Evolutionary conservation across 2,329 filamentous ascomycete genomes (phyloP), one percentile per base, ranked within the genome.

Genomic region (Xylariaceae sp.): DNA sequence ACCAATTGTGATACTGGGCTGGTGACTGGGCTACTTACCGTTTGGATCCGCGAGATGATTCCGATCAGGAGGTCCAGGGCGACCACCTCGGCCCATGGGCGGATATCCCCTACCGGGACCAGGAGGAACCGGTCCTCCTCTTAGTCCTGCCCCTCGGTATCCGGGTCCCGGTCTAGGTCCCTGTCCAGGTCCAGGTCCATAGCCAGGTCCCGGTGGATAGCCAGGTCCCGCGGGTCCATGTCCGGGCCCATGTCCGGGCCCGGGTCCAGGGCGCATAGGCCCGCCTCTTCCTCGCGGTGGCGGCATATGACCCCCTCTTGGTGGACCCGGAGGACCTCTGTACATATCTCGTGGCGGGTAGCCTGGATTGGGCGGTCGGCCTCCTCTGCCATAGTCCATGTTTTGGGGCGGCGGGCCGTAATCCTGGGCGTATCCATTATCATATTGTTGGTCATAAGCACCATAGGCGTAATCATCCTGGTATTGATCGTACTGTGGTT

Each of bases 301-400:
- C 52, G 77, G 75, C 34, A 72, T 73, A 15, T 74, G 73, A 51
- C 74, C 73, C 61, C 77, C 76, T 53, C 76, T 75, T 18, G 74
- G 74, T 6, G 74, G 73, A 13, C 72, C 73, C 35, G 71, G 70
- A 51, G 71, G 70, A 17, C 72, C 73, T 4, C 75, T 76, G 62
- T 80, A 79, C 60, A 76, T 75, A 55, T 81, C 78, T 62, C 78
- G 77, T 13, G 68, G 75, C 3, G 74, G 75, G 56, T 77, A 77
- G 42, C 69, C 70, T 62, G 72, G 67, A 47, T 68, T 71, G 5
- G 71, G 72, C 11, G 74, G 74, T 11, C 75, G 76, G 10, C 71
- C 73, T 39, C 75, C 75, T 68, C 77, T 75, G 50, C 72, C 75
- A 62, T 80, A 82, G 62, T 74, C 76, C 58, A 74, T 74, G 51